These are phyloP conservation scores for Nephelium lappaceum DNA, from an alignment of 345 rosid genomes.

Conservation along the genomic window DNA sequence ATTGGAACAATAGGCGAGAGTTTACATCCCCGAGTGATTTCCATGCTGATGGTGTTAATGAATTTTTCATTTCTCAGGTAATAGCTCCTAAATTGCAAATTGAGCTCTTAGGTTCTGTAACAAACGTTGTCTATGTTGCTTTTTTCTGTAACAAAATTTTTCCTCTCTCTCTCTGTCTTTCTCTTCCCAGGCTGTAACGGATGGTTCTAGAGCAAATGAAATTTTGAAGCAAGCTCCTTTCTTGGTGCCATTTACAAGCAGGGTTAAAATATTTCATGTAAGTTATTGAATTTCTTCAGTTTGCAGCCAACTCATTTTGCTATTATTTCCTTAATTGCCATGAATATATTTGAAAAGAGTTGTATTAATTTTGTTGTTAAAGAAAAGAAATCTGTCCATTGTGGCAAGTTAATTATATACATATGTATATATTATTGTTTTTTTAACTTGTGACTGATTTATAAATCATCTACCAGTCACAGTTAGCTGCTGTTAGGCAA, in stretches of 20 bases:
- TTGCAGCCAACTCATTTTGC: not conserved
- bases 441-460: constrained; percentile 13
- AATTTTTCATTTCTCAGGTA: constrained; percentile 93
- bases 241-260: constrained; percentile 92
- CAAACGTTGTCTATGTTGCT: constrained; percentile 4
- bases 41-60: constrained; percentile 91
- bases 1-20: constrained; percentile 90
- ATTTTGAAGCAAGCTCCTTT: constrained; percentile 97
- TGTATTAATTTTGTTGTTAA: not conserved
- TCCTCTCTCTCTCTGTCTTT: constrained; percentile 2
- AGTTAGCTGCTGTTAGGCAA: constrained; percentile 72
- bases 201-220: constrained; percentile 88
- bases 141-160: not conserved
- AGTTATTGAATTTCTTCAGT: constrained; percentile 36
- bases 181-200: constrained; percentile 67
- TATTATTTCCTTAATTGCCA: not conserved
- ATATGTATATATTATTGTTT: constrained; percentile 5
- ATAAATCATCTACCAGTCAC: constrained; percentile 54
- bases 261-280: constrained; percentile 94
- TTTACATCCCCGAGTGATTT: constrained; percentile 83
- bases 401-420: constrained; percentile 9
- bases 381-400: constrained; percentile 14
- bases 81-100: constrained; percentile 30
- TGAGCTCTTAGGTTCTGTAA: not conserved
- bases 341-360: constrained; percentile 11